Evolutionary conservation across 2,329 filamentous ascomycete genomes (phyloP).

Genomic region (Aureobasidium sp.): DNA sequence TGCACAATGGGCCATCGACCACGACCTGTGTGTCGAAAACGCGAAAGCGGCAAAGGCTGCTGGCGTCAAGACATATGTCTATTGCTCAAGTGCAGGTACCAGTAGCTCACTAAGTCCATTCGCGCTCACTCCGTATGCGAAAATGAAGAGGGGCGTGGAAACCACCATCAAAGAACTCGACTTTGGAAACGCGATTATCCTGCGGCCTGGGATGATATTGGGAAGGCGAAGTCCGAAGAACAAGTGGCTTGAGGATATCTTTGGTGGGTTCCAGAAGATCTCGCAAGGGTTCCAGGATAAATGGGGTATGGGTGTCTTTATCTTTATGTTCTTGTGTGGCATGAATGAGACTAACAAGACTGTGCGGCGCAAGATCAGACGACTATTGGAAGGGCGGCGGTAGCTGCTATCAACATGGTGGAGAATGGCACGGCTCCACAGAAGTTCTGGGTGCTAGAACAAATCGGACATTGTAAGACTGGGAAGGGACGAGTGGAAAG

Average conservation of each 20-base stretch:
- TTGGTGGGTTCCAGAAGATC: not conserved
- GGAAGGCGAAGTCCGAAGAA: conserved; percentile 20
- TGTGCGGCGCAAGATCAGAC: not conserved
- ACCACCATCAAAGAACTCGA: conserved; percentile 30
- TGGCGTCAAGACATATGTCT: conserved; percentile 32
- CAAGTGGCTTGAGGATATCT: not conserved
- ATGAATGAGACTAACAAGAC: not conserved
- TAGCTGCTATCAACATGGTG: not conserved
- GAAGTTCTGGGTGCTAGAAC: not conserved
- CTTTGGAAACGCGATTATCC: conserved; percentile 33
- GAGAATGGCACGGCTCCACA: not conserved
- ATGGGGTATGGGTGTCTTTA: not conserved
- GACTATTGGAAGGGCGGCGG: not conserved
- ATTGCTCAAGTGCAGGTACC: conserved; percentile 30
- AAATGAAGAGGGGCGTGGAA: conserved; percentile 34
- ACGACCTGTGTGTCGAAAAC: conserved; percentile 31
- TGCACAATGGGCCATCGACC: conserved; percentile 34
- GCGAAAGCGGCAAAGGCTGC: conserved; percentile 31
- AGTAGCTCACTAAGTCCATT: conserved; percentile 25
- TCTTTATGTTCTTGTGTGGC: not conserved
- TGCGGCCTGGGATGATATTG: conserved; percentile 33
- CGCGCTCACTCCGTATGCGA: conserved; percentile 27
- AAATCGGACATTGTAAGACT: not conserved
- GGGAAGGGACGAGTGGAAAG: not conserved
- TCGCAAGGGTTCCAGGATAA: not conserved